phyloP scores from a whole-genome alignment of 805 yeast species.

The Saturnispora hagleri region DNA sequence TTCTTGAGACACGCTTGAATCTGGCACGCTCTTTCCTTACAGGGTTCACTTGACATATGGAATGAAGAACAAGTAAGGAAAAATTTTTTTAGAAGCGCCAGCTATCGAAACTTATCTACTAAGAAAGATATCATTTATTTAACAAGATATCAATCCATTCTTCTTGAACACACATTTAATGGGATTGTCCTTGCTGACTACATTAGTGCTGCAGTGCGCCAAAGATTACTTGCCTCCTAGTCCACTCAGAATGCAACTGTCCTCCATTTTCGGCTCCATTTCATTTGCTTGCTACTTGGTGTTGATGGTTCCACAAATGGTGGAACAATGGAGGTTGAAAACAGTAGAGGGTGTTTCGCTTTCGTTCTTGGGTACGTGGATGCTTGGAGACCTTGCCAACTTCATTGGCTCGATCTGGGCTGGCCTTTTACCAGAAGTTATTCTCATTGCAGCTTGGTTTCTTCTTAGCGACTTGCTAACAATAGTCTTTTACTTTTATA shows the following conservation, averaged over 20 bases:
- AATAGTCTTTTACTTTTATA: constrained; percentile 52
- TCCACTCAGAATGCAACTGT: constrained; percentile 21
- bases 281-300: constrained; percentile 77
- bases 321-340: constrained; percentile 72
- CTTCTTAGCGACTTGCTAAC: constrained; percentile 63
- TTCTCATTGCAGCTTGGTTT: constrained; percentile 67
- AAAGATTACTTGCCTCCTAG: neutral
- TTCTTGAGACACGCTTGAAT: constrained; percentile 70
- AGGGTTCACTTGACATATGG: constrained; percentile 32
- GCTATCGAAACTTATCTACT: neutral
- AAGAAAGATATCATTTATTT: neutral
- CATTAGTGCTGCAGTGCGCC: neutral
- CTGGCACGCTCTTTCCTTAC: constrained; percentile 74
- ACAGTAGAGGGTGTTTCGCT: constrained; percentile 71
- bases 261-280: constrained; percentile 62
- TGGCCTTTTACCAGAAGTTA: constrained; percentile 55
- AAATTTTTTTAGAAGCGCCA: neutral
- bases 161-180: neutral
- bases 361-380: constrained; percentile 60
- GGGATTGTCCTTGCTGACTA: neutral
- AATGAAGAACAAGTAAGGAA: neutral
- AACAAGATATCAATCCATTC: neutral
- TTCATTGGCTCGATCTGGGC: constrained; percentile 66
- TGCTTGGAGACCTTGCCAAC: constrained; percentile 62
- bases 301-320: constrained; percentile 62